These are phyloP conservation scores for Wallacemonas collosoma DNA, from an alignment of 208 protist species.

Conservation along the genomic window DNA sequence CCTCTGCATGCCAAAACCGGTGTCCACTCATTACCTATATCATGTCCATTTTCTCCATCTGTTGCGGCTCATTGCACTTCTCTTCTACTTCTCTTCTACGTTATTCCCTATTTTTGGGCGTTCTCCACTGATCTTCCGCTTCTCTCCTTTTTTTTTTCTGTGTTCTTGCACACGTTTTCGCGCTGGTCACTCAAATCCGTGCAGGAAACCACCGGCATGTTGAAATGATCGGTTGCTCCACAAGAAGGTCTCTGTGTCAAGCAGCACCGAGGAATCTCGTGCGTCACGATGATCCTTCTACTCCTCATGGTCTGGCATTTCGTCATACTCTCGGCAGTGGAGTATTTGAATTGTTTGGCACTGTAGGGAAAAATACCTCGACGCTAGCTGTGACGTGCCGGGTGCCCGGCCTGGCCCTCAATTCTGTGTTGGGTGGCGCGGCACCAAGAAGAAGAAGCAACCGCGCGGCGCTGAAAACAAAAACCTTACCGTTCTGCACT, in stretches of 20 bases:
- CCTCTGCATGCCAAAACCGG: too few relatives aligned
- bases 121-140: neutral
- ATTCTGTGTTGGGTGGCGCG: conserved; percentile 14
- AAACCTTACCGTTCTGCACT: neutral
- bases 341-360: neutral
- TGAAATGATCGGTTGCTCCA: neutral
- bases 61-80: too few relatives aligned
- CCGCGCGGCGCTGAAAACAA: neutral
- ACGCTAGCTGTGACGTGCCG: conserved; percentile 20
- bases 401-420: conserved; percentile 23
- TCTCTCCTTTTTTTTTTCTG: neutral
- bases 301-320: neutral
- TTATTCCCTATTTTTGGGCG: neutral
- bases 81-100: too few relatives aligned
- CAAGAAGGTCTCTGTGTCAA: neutral
- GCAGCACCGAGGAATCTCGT: neutral
- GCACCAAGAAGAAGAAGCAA: neutral
- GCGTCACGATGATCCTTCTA: neutral
- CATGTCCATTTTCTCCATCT: too few relatives aligned
- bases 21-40: too few relatives aligned
- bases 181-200: too few relatives aligned
- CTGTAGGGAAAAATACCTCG: neutral
- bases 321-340: neutral
- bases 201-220: too few relatives aligned
- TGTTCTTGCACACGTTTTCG: neutral